Evolutionary conservation across 2,329 filamentous ascomycete species (phyloP), one percentile per base, ranked within the genome.

Genomic region (Malbranchea cinnamomea): DNA sequence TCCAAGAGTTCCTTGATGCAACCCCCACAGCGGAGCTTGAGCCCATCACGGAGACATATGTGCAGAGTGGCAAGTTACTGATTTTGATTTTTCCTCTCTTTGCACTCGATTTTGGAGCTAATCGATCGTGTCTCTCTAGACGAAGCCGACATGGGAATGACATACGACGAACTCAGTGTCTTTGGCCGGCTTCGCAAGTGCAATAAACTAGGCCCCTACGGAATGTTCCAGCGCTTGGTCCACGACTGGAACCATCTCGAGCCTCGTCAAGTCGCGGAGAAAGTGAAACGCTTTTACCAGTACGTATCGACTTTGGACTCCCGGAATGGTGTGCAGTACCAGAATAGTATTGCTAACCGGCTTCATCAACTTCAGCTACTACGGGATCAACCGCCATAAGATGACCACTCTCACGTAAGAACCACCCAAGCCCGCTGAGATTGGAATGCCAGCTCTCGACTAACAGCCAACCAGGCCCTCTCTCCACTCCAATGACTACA

Each of bases 31-130:
- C 71, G 2, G 71, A 75, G 46, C 57, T 69, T 46, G 67, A 76
- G 40, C 77, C 77, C 5, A 68, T 79, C 26, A 74, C 73, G 0
- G 62, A 66, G 4, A 57, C 57, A 11, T 75, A 77, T 41, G 60
- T 61, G 3, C 65, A 70, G 24, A 39, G 33, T 14, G 25, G 28
- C 32, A 36, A n/a, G 32, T 39, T 6, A 14, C 14, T 15, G 7
- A 28, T 18, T 16, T 12, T 7, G 5, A 6, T 2, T 10, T 18
- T 21, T 11, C 16, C 8, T n/a, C 2, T 26, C 28, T 27, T n/a
- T n/a, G n/a, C n/a, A n/a, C n/a, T n/a, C n/a, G n/a, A n/a, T n/a
- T n/a, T n/a, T n/a, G n/a, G n/a, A n/a, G n/a, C n/a, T n/a, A n/a
- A 28, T 12, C 8, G 5, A 6, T 2, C n/a, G 14, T 21, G 8